A percentile compares a stretch with the other conserved stretches of the same genome.
phyloP scores from a whole-genome alignment of 2,329 filamentous ascomycete species.

The Ophiostoma ips region DNA sequence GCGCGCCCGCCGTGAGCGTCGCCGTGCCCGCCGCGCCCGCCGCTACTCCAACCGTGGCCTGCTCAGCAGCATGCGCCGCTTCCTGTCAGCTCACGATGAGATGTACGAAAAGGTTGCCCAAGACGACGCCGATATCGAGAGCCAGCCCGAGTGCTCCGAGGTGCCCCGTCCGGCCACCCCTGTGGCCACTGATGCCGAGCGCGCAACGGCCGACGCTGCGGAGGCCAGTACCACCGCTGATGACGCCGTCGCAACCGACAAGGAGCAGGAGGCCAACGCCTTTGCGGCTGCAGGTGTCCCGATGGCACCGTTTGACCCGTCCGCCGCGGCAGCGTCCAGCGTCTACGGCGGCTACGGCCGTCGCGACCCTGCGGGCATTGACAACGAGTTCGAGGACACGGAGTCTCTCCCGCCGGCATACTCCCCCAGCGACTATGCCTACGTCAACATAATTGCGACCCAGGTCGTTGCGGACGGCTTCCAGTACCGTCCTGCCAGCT shows the following conservation, averaged over 20 bases:
- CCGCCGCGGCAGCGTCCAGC: conserved; percentile 3
- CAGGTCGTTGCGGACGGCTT: conserved; percentile 31
- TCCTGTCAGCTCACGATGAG: conserved; percentile 3
- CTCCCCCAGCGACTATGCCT: conserved; percentile 17
- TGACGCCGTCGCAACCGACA: neutral
- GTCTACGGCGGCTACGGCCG: conserved; percentile 5
- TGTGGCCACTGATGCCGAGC: neutral
- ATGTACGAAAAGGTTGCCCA: conserved; percentile 7
- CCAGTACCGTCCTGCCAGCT: conserved; percentile 22
- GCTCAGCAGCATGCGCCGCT: conserved; percentile 14
- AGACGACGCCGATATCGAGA: conserved; percentile 22
- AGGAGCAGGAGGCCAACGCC: neutral
- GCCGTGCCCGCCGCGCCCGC: conserved; percentile 11
- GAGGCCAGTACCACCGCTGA: neutral
- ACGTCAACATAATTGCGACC: conserved; percentile 14
- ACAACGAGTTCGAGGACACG: conserved; percentile 17
- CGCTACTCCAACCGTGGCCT: conserved; percentile 19
- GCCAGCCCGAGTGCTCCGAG: conserved; percentile 3
- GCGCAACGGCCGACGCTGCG: neutral
- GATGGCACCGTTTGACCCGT: neutral
- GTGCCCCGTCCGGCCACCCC: conserved; percentile 11
- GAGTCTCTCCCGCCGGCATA: conserved; percentile 32
- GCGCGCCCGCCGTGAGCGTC: conserved; percentile 12
- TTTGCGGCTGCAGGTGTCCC: too few species aligned
- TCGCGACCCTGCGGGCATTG: conserved; percentile 3